Evolutionary conservation across 139 green algal species (phyloP).

Genomic region (Astrephomene gubernaculifera): DNA sequence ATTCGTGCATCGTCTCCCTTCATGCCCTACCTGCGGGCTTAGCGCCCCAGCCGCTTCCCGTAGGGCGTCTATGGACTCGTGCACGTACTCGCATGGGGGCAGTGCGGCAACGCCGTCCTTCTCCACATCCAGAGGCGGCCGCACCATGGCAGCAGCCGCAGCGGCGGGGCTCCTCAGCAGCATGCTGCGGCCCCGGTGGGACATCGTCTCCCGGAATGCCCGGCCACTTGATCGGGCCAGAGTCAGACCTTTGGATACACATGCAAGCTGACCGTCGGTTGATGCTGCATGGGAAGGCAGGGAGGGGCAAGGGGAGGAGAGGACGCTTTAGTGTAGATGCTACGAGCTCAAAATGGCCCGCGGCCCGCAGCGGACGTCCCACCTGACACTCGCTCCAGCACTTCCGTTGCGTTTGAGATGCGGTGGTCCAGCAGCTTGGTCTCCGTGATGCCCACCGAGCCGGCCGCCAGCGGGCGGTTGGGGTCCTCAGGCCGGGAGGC

Average conservation of each 20-base stretch:
- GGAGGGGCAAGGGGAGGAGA: no score
- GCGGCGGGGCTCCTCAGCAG: neutral
- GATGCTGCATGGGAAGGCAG: no score
- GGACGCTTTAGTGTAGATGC: no score
- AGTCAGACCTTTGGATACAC: constrained; percentile 36
- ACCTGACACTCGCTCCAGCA: constrained; percentile 16
- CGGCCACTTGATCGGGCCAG: constrained; percentile 29
- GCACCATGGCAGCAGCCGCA: neutral
- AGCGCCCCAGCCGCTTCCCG: constrained; percentile 28
- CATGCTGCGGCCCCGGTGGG: no score
- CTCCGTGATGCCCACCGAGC: constrained; percentile 41
- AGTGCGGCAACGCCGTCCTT: neutral
- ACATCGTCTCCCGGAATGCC: neutral
- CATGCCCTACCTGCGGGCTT: constrained; percentile 3
- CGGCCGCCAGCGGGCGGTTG: constrained; percentile 4
- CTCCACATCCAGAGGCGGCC: neutral
- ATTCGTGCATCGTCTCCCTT: no score
- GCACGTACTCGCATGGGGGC: neutral
- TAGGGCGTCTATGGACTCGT: constrained; percentile 19
- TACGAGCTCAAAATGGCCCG: no score
- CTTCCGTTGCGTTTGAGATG: constrained; percentile 19
- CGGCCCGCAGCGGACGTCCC: neutral
- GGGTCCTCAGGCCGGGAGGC: neutral
- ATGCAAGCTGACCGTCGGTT: constrained; percentile 11
- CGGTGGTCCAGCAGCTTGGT: constrained; percentile 46